Evolutionary conservation across 257 asterid species (phyloP).

Genomic region (Marsdenia floribunda): DNA sequence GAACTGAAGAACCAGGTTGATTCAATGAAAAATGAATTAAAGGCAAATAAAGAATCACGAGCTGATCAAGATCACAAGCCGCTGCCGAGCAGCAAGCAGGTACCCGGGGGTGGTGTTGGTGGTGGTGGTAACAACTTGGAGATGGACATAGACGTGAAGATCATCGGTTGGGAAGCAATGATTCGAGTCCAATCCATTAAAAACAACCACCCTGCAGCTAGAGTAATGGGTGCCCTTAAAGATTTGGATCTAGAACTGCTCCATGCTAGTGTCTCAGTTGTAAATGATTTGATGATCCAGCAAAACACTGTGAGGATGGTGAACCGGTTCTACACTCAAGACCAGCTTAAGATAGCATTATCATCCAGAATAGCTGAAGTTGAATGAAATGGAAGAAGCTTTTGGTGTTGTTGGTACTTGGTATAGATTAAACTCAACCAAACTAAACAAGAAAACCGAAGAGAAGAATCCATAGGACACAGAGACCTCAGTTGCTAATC

Average conservation of each 20-base stretch:
- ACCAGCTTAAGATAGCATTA: conserved; percentile 64
- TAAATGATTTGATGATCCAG: conserved; percentile 79
- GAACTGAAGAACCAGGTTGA: conserved; percentile 47
- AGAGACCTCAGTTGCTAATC: neutral
- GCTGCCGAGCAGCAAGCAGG: conserved; percentile 1
- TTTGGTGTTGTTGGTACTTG: neutral
- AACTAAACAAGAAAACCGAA: no score
- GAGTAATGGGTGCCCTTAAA: conserved; percentile 60
- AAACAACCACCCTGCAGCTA: conserved; percentile 81
- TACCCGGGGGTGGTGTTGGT: neutral
- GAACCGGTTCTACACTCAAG: conserved; percentile 52
- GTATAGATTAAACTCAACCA: neutral
- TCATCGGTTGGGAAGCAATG: conserved; percentile 70
- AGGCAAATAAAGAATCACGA: conserved; percentile 22
- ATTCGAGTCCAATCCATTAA: conserved; percentile 62
- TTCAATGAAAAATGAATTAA: conserved; percentile 42
- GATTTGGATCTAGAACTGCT: conserved; percentile 65
- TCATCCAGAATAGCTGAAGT: conserved; percentile 42
- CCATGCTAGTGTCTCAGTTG: conserved; percentile 76
- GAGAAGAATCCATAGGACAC: neutral
- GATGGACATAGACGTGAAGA: conserved; percentile 66
- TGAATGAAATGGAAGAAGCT: conserved; percentile 18
- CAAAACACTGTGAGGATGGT: conserved; percentile 82
- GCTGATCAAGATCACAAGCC: conserved; percentile 22
- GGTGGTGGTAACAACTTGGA: conserved; percentile 15